These are phyloP conservation scores for Cystofilobasidium macerans DNA, from an alignment of 768 basidiomycete species.

Conservation along the genomic window DNA sequence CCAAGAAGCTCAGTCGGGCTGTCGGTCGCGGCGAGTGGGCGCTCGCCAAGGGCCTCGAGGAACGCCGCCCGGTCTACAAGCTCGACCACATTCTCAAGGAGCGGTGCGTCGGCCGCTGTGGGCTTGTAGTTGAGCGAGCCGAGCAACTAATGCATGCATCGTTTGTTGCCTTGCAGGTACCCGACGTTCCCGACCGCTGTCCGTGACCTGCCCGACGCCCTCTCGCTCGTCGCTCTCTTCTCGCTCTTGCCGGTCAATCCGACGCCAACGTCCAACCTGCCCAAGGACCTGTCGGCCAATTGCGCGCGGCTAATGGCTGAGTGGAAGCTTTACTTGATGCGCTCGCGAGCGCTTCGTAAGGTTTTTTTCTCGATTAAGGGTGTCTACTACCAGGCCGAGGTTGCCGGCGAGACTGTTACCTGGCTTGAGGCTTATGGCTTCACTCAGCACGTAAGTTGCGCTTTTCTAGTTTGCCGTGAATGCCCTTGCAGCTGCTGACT, in stretches of 20 bases:
- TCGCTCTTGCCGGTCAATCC: slow-evolving; percentile 66
- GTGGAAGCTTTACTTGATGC: slow-evolving; percentile 95
- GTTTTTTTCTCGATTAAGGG: slow-evolving; percentile 96
- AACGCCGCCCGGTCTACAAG: slow-evolving; percentile 79
- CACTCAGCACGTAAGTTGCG: slow-evolving; percentile 68
- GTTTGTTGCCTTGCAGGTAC: slow-evolving; percentile 49
- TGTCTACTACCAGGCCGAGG: slow-evolving; percentile 91
- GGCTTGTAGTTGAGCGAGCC: no score
- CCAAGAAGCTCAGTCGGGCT: slow-evolving; percentile 87
- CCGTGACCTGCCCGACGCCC: slow-evolving; percentile 90
- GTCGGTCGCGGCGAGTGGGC: slow-evolving; percentile 92
- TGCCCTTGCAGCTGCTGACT: no score
- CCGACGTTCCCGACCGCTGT: slow-evolving; percentile 92
- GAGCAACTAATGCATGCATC: neutral
- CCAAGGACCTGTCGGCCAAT: slow-evolving; percentile 74
- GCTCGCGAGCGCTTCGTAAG: slow-evolving; percentile 69
- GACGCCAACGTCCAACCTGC: slow-evolving; percentile 52
- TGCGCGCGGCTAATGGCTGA: slow-evolving; percentile 81
- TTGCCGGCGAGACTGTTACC: slow-evolving; percentile 70
- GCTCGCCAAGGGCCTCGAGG: slow-evolving; percentile 82
- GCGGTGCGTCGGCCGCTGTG: slow-evolving; percentile 55
- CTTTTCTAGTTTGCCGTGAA: no score
- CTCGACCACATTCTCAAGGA: slow-evolving; percentile 97
- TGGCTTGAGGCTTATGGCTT: slow-evolving; percentile 98
- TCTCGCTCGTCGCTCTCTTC: slow-evolving; percentile 90